These are phyloP conservation scores for Clohesyomyces aquaticus DNA, from an alignment of 495 filamentous ascomycete genomes.

Conservation along the genomic window DNA sequence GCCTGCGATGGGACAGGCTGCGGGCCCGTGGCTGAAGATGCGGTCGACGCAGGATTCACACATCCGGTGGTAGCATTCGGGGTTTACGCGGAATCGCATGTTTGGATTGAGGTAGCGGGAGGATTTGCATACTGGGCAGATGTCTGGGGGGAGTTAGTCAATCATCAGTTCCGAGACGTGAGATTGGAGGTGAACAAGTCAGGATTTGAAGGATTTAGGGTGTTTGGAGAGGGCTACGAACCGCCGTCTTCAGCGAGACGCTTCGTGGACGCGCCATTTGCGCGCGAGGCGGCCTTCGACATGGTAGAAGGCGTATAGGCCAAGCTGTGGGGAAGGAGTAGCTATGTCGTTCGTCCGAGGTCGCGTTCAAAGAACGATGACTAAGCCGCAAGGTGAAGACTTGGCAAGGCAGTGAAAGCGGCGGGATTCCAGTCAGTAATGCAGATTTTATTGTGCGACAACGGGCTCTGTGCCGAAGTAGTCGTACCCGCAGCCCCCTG, in stretches of 20 bases:
- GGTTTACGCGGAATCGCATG: slow-evolving; percentile 93
- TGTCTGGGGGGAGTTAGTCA: slow-evolving; percentile 58
- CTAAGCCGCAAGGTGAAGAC: too few species aligned
- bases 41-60: slow-evolving; percentile 92
- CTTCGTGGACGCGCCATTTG: slow-evolving; percentile 23
- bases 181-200: slow-evolving; percentile 12
- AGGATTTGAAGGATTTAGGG: slow-evolving; percentile 16
- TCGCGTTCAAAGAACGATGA: slow-evolving; percentile 1
- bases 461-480: too few species aligned
- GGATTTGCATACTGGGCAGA: slow-evolving; percentile 96
- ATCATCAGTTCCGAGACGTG: slow-evolving; percentile 7
- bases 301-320: slow-evolving; percentile 28
- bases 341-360: not conserved
- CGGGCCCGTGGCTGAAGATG: slow-evolving; percentile 87
- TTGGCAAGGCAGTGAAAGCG: too few species aligned
- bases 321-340: too few species aligned
- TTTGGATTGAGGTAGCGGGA: slow-evolving; percentile 90
- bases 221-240: slow-evolving; percentile 32
- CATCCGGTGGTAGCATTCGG: slow-evolving; percentile 99
- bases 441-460: too few species aligned
- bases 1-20: slow-evolving; percentile 84
- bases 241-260: slow-evolving; percentile 39
- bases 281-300: slow-evolving; percentile 34
- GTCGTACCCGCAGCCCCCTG: too few species aligned
- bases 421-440: too few species aligned